Percentiles rank a stretch among this genome's conserved stretches.
phyloP scores from a whole-genome alignment of 768 basidiomycete genomes.

The Infundibulicybe gibba region DNA sequence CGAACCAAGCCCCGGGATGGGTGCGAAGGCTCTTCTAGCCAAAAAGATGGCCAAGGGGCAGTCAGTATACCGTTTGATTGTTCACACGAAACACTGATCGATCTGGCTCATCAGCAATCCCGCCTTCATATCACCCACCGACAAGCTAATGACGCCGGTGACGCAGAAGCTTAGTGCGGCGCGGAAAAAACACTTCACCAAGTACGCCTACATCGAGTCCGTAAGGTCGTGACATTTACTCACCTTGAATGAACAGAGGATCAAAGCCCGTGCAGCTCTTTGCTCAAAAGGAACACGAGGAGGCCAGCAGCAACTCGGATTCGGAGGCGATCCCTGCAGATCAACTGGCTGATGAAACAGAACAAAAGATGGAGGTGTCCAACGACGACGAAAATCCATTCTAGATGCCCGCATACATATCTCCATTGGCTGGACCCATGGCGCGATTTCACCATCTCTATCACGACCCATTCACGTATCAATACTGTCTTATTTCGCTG shows the following conservation, averaged over 20 bases:
- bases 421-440: constrained; percentile 15
- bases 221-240: no score
- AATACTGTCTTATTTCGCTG: no score
- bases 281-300: constrained; percentile 35
- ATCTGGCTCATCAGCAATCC: constrained; percentile 62
- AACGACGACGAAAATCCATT: constrained; percentile 74
- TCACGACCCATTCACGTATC: no score
- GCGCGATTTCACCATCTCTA: no score
- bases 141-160: constrained; percentile 91
- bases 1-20: constrained; percentile 68
- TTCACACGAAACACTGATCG: constrained; percentile 5
- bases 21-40: constrained; percentile 86
- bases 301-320: constrained; percentile 36
- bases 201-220: constrained; percentile 45
- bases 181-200: constrained; percentile 90
- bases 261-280: constrained; percentile 64
- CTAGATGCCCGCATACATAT: constrained; percentile 23
- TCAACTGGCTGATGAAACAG: constrained; percentile 18
- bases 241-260: constrained; percentile 34
- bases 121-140: constrained; percentile 88
- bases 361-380: constrained; percentile 29
- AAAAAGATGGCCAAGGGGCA: constrained; percentile 90
- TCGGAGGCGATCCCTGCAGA: constrained; percentile 14
- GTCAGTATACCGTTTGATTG: constrained; percentile 42
- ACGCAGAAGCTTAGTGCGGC: constrained; percentile 89